Percentiles rank a stretch among this genome's conserved stretches.
These are phyloP conservation scores for Bryoglossum gracile DNA, from an alignment of 495 filamentous ascomycete species.

Conservation along the genomic window DNA sequence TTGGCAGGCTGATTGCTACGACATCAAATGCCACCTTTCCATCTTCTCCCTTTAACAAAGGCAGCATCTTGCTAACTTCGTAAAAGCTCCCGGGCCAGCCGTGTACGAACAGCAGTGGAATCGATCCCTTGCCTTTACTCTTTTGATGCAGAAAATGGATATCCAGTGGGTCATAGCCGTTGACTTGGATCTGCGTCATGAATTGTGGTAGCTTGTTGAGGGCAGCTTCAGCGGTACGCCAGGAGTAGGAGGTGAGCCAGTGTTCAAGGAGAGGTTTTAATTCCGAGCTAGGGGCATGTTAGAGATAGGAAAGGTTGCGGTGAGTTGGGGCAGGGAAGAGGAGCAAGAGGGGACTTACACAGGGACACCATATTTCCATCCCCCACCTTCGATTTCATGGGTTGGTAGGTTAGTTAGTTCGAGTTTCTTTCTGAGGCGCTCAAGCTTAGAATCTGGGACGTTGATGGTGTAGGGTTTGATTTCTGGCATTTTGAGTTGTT, in stretches of 20 bases:
- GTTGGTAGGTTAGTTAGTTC: conserved; percentile 34
- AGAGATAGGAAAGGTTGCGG: neutral
- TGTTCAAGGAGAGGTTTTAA: conserved; percentile 36
- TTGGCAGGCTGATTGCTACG: conserved; percentile 57
- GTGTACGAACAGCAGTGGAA: conserved; percentile 53
- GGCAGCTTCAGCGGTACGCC: conserved; percentile 39
- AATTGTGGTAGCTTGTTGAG: conserved; percentile 53
- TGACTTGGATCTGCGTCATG: conserved; percentile 39
- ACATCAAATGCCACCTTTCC: conserved; percentile 48
- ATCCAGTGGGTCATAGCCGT: conserved; percentile 40
- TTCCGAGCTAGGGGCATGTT: conserved; percentile 26
- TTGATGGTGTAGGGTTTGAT: conserved; percentile 33
- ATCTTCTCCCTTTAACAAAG: conserved; percentile 37
- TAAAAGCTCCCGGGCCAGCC: conserved; percentile 49
- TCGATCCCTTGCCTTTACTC: conserved; percentile 36
- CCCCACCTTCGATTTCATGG: conserved; percentile 32
- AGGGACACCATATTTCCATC: conserved; percentile 37
- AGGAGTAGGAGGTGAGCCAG: conserved; percentile 41
- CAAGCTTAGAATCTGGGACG: conserved; percentile 32
- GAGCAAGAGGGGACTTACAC: conserved; percentile 2
- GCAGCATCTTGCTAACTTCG: conserved; percentile 56
- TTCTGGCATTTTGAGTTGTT: conserved; percentile 21
- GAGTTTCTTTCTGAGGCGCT: conserved; percentile 35
- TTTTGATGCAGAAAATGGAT: conserved; percentile 49
- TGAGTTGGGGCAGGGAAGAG: neutral